Conservation (phyloP, 2,329 filamentous ascomycete genomes). For the Penicillium sp. region DNA sequence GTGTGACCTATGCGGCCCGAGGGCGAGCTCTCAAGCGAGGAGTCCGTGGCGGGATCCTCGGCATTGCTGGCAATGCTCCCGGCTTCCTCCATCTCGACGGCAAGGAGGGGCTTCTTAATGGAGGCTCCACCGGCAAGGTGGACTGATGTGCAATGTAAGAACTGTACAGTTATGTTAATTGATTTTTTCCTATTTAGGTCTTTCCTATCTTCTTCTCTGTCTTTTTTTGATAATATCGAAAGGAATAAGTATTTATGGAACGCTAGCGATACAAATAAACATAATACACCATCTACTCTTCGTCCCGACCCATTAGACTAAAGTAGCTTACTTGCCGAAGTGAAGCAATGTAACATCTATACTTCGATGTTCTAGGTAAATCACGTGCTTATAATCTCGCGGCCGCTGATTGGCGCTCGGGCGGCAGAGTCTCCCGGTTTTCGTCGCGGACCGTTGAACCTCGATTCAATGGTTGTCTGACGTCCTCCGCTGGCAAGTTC, state of each 20-base stretch:
- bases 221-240: slow-evolving; percentile 14
- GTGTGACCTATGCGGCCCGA: slow-evolving; percentile 40
- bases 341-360: slow-evolving; percentile 15
- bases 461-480: slow-evolving; percentile 12
- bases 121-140: slow-evolving; percentile 51
- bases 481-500: slow-evolving; percentile 30
- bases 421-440: slow-evolving; percentile 40
- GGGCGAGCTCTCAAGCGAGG: slow-evolving; percentile 36
- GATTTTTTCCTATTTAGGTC: slow-evolving; percentile 30
- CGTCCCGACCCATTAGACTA: neutral
- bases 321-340: slow-evolving; percentile 12
- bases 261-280: neutral
- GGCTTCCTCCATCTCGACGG: slow-evolving; percentile 56
- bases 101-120: slow-evolving; percentile 53
- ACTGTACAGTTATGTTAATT: slow-evolving; percentile 40
- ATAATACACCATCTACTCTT: neutral
- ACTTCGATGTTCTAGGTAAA: slow-evolving; percentile 20
- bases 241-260: slow-evolving; percentile 12
- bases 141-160: slow-evolving; percentile 42
- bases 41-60: slow-evolving; percentile 41
- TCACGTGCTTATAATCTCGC: slow-evolving; percentile 29
- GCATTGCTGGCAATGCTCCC: slow-evolving; percentile 36
- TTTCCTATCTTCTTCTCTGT: slow-evolving; percentile 15
- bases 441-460: slow-evolving; percentile 29
- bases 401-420: slow-evolving; percentile 33